These are phyloP conservation scores for Phylloporus rhodoxanthus DNA, from an alignment of 768 basidiomycete species.

Conservation along the genomic window DNA sequence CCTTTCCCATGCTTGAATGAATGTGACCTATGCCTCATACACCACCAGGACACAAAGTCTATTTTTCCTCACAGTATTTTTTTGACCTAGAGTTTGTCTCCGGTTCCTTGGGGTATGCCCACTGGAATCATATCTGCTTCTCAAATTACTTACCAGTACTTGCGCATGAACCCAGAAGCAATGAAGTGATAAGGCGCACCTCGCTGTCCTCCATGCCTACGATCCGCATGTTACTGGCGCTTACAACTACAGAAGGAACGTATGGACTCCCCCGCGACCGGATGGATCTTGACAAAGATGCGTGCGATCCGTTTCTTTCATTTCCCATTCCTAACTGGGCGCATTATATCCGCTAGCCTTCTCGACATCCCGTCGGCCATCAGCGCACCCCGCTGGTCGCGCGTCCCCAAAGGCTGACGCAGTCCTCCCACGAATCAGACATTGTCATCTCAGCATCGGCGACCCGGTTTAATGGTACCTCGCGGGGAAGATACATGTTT, in stretches of 20 bases:
- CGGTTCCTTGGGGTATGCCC: not conserved
- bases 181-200: not conserved
- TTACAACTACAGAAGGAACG: not conserved
- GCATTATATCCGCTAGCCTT: not conserved
- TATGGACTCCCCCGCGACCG: not conserved
- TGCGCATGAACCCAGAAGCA: not conserved
- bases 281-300: not conserved
- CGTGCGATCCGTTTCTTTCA: not conserved
- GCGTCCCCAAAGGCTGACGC: not conserved
- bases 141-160: too few species aligned
- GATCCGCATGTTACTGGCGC: not conserved
- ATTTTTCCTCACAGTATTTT: not conserved
- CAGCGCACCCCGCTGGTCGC: not conserved
- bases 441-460: not conserved
- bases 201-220: not conserved
- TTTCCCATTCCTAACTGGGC: not conserved
- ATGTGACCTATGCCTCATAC: not conserved
- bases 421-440: not conserved
- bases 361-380: not conserved
- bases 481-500: not conserved
- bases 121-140: not conserved
- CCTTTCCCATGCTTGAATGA: not conserved
- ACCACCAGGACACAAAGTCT: not conserved
- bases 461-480: not conserved
- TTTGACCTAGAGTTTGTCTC: not conserved